Conservation (phyloP, 306 rosid genomes). For the Pyrus communis region DNA sequence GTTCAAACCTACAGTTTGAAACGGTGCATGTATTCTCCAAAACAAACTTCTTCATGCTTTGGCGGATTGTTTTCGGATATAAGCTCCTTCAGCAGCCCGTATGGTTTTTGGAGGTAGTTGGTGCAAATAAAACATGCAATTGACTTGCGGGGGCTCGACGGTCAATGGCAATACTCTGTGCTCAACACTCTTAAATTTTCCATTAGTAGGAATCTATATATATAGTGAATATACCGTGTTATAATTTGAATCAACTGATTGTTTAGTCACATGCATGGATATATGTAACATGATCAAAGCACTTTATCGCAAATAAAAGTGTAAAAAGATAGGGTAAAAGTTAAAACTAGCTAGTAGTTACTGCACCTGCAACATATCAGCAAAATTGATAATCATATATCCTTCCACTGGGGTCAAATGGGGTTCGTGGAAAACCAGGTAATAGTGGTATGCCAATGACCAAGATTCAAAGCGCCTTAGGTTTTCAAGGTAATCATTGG, state of each 20-base stretch:
- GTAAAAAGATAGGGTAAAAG: neutral
- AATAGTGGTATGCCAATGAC: slow-evolving; percentile 9
- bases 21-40: neutral
- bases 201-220: slow-evolving; percentile 5
- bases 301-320: neutral
- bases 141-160: neutral
- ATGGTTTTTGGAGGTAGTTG: neutral
- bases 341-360: neutral
- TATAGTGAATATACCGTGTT: neutral
- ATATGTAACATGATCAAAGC: neutral
- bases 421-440: slow-evolving; percentile 16
- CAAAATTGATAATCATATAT: slow-evolving; percentile 12
- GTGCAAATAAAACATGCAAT: slow-evolving; percentile 14
- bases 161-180: neutral
- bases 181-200: slow-evolving; percentile 4
- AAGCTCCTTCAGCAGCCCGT: slow-evolving; percentile 15
- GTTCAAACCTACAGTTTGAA: neutral
- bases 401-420: slow-evolving; percentile 7
- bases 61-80: slow-evolving; percentile 2
- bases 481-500: slow-evolving; percentile 5
- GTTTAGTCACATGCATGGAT: no score
- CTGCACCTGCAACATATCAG: slow-evolving; percentile 13
- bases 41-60: neutral
- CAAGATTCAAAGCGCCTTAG: slow-evolving; percentile 7
- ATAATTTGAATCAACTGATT: neutral